phyloP scores from a whole-genome alignment of 129 eudicot genomes.

The Escallonia rubra region DNA sequence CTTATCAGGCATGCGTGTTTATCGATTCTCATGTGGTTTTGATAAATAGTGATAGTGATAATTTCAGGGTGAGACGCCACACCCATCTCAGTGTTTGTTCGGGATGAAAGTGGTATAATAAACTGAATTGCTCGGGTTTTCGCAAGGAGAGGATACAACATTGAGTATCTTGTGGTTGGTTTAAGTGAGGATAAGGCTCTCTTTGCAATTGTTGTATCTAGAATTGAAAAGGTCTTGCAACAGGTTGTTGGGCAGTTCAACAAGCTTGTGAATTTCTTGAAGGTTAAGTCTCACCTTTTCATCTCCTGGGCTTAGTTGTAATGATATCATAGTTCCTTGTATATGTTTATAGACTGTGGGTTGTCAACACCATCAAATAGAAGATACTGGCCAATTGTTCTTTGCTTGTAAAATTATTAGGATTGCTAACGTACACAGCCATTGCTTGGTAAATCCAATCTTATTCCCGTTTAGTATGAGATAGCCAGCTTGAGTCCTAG shows the following conservation, averaged over 20 bases:
- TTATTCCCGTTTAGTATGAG: no score
- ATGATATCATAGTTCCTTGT: not conserved
- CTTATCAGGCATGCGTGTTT: no score
- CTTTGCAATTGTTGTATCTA: slow-evolving; percentile 81
- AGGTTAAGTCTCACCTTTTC: slow-evolving; percentile 33
- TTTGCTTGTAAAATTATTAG: no score
- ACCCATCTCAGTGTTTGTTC: slow-evolving; percentile 87
- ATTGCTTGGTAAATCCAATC: no score
- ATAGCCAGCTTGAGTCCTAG: no score
- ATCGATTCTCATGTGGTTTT: not conserved
- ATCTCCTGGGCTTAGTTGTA: not conserved
- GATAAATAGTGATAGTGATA: not conserved
- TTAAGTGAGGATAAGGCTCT: slow-evolving; percentile 88
- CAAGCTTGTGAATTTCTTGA: slow-evolving; percentile 89
- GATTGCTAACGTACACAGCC: no score
- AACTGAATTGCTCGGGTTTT: slow-evolving; percentile 89
- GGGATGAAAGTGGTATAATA: slow-evolving; percentile 98
- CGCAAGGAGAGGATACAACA: slow-evolving; percentile 95
- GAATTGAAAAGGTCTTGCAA: slow-evolving; percentile 67
- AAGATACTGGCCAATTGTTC: no score
- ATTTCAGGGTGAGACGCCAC: slow-evolving; percentile 70
- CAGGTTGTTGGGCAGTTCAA: slow-evolving; percentile 91
- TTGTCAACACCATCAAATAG: no score
- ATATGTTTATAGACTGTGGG: no score
- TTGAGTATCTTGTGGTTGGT: slow-evolving; percentile 96